Evolutionary conservation across 208 protist species (phyloP), one percentile per base, ranked within the genome.

Genomic region (Trypanosoma vivax): DNA sequence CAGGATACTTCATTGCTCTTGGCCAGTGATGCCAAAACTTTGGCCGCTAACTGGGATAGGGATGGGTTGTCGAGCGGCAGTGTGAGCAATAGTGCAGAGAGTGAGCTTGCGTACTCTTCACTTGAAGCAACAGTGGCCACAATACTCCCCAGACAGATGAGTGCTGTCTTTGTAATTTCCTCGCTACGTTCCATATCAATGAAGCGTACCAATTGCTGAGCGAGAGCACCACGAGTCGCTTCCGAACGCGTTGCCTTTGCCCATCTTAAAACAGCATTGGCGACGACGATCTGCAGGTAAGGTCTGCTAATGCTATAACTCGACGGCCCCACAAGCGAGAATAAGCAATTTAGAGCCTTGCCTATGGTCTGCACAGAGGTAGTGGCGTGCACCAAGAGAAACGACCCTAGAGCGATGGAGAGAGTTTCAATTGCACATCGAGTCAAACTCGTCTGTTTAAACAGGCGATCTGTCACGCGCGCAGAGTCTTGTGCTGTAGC

Each of bases 221-320:
- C 62, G 19, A 91, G 46, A 21, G 69, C 69, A 9, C 75, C 60
- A 10, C 83, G 79, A 18, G 68, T 40, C 0, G 57, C 49, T 50
- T 91, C 76, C 10, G 76, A 79, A 14, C 74, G 65, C 46, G 82
- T 61, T 18, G 59, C 62, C 39, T 16, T 28, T 3, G 79, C 79
- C 70, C 74, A 91, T 39, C 47, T 43, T 37, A 29, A 30, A 2
- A 91, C 48, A 2, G 83, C 76, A 28, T 73, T 59, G 1, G 71
- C 65, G 9, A 88, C 58, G 27, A 91, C 65, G 6, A 50, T 55
- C 6, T 76, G 71, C 74, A 91, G 80, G 63, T 86, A 77, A 21
- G 55, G 42, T 1, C 76, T 60, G 6, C 56, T 43, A n/a, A n/a
- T n/a, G n/a, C n/a, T n/a, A n/a, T n/a, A n/a, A n/a, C n/a, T 54